Evolutionary conservation across 1,284 basidiomycete genomes (phyloP).

Genomic region (Tranzscheliella williamsii): DNA sequence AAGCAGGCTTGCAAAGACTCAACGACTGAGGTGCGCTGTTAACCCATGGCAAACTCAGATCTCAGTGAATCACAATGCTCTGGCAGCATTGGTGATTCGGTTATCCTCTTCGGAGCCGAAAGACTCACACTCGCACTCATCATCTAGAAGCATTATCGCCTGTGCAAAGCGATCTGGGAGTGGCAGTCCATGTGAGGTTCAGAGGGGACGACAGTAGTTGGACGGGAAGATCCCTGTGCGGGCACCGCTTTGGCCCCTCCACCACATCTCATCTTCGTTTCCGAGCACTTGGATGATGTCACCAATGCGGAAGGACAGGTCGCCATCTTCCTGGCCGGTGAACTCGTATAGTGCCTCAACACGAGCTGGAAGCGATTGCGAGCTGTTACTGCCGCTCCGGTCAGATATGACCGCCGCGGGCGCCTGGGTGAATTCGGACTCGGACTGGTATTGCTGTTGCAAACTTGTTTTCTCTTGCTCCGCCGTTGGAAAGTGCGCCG

Average conservation of each 20-base stretch:
- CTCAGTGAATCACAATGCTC: too few species aligned
- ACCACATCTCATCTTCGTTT: conserved; percentile 36
- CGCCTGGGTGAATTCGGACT: too few species aligned
- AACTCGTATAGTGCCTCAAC: conserved; percentile 32
- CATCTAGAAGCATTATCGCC: too few species aligned
- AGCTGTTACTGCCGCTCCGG: neutral
- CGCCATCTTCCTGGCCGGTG: conserved; percentile 16
- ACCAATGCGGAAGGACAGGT: conserved; percentile 18
- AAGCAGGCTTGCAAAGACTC: too few species aligned
- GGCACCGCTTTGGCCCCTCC: conserved; percentile 14
- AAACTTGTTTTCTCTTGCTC: conserved; percentile 34
- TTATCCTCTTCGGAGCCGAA: too few species aligned
- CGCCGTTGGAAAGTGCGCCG: conserved; percentile 11
- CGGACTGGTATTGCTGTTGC: conserved; percentile 17
- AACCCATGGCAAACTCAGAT: too few species aligned
- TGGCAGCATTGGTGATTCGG: too few species aligned
- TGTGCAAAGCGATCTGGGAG: too few species aligned
- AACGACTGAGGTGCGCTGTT: too few species aligned
- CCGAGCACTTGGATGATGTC: conserved; percentile 32
- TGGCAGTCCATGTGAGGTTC: too few species aligned
- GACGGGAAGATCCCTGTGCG: conserved; percentile 30
- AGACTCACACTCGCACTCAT: too few species aligned
- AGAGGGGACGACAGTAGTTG: conserved; percentile 17
- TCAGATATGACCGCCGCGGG: neutral
- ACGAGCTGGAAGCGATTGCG: conserved; percentile 4